Evolutionary conservation across 192 early-diverging fungal species (phyloP), one percentile per base, ranked within the genome.

Genomic region (Kappamyces sp.): DNA sequence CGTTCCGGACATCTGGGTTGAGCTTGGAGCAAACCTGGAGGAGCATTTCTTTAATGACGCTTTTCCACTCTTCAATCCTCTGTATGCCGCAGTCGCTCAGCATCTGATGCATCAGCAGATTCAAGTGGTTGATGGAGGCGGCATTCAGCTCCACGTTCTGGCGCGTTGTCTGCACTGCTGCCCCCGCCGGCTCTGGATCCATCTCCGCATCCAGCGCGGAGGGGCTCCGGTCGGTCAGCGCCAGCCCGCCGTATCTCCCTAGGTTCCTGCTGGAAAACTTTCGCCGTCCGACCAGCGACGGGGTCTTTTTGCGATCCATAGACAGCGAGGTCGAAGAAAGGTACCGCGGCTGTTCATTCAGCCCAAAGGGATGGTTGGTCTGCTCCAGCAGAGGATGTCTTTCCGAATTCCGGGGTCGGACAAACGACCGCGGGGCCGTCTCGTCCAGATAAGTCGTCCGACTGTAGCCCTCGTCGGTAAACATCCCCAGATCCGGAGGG

Each of bases 21-120:
- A 87, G 66, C 51, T 79, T 67, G 43, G 74, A 72, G 37, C 84
- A 79, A 4, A 87, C 78, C 50, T 83, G 80, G 34, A 87, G 74
- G 38, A 90, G 68, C n/a, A 88, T 62, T 12, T 80, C 74, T 71
- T 87, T 80, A 9, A 91, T 74, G 1, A 87, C 82, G 6, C 78
- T 72, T 44, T 90, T 83, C 89, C 89, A 91, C 3, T 71, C 75
- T 4, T 69, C 62, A 23, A 13, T 41, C 23, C 71, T 67, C 1
- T 44, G 37, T 43, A 90, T 84, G 4, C 78, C 74, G 40, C 80
- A 80, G 50, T 88, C 86, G 6, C 66, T 71, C 50, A 91, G 70
- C 4, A 87, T 70, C 72, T 94, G 89, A 4, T 81, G 69, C 10
- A 92, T 71, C 34, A 93, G 74, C 23, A 63, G 69, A 1, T 73